Conservation (phyloP, 2,329 filamentous ascomycete genomes). For the Fusarium tricinctum region DNA sequence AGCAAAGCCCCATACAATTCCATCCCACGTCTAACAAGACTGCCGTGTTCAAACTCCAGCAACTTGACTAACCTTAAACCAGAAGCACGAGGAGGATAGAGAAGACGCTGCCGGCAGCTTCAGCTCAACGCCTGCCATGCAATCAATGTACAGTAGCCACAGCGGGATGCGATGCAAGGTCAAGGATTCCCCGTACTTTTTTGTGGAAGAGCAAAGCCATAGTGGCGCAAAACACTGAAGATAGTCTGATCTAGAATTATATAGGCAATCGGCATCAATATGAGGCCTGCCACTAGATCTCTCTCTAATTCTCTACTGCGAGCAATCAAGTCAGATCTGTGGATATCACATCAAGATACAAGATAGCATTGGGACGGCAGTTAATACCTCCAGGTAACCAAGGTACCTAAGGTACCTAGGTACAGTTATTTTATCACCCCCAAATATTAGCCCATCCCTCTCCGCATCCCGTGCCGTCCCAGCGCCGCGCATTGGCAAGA, state of each 20-base stretch:
- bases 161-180: slow-evolving; percentile 10
- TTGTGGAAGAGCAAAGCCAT: slow-evolving; percentile 7
- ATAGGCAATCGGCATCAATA: slow-evolving; percentile 15
- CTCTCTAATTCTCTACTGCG: no score
- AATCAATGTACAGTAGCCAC: slow-evolving; percentile 26
- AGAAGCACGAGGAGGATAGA: slow-evolving; percentile 1
- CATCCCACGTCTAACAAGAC: neutral
- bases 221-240: slow-evolving; percentile 7
- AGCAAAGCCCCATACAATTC: neutral
- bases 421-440: neutral
- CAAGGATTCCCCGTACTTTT: slow-evolving; percentile 24
- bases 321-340: no score
- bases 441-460: slow-evolving; percentile 14
- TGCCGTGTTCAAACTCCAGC: neutral
- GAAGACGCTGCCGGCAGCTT: slow-evolving; percentile 1
- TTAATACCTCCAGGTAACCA: no score
- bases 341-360: no score
- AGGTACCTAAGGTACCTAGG: no score
- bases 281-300: slow-evolving; percentile 23
- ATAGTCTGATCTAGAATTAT: slow-evolving; percentile 11
- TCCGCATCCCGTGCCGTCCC: slow-evolving; percentile 42
- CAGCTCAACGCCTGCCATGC: slow-evolving; percentile 21
- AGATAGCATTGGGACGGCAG: no score
- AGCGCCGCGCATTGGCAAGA: slow-evolving; percentile 43
- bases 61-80: neutral